Base-by-base conservation (phyloP, 441 rosid genomes). In the Melastoma candidum region DNA sequence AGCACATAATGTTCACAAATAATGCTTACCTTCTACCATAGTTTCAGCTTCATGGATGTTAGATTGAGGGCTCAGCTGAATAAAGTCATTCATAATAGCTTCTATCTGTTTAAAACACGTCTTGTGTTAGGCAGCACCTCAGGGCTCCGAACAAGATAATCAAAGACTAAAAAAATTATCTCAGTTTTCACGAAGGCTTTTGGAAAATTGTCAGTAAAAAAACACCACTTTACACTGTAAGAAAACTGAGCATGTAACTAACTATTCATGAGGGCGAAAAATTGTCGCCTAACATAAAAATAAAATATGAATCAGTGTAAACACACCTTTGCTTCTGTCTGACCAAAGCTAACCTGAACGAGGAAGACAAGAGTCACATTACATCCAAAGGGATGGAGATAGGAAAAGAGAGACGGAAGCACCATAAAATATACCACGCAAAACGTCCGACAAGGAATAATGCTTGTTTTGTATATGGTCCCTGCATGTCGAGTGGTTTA, bases 301-400 rank as follows among this genome's bases (percentile, higher is more conserved):
- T 7, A 29, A 29, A 29, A 29, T 29, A 29, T 29, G 3, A 29
- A 29, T 29, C 3, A 7, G 36, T 29, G 29, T 14, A n/a, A 57
- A 69, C 95, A 48, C 56, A 90, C 95, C 95, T 90, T 90, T 54
- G 96, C 98, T 73, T 90, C 96, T n/a, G 96, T 71, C 68, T 75
- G 96, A 47, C 98, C 84, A 62, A 86, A 81, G 77, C 87, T 77
- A 72, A 87, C 96, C 96, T 87, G 86, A 56, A 52, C 71, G 44
- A 68, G 64, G 47, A 65, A 64, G 25, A 47, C 41, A 71, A 44
- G 32, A 26, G 24, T 61, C 47, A 60, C n/a, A 13, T 56, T 2
- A 36, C 47, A 36, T 56, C 50, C 2, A 3, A 5, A 3, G 12
- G 54, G 48, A 41, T 36, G 48, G 49, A 43, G 4, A 13, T 1